Percentiles rank a stretch among this genome's conserved stretches.
Evolutionary conservation across 2,329 filamentous ascomycete species (phyloP).

Genomic region (Clonostachys byssicola): DNA sequence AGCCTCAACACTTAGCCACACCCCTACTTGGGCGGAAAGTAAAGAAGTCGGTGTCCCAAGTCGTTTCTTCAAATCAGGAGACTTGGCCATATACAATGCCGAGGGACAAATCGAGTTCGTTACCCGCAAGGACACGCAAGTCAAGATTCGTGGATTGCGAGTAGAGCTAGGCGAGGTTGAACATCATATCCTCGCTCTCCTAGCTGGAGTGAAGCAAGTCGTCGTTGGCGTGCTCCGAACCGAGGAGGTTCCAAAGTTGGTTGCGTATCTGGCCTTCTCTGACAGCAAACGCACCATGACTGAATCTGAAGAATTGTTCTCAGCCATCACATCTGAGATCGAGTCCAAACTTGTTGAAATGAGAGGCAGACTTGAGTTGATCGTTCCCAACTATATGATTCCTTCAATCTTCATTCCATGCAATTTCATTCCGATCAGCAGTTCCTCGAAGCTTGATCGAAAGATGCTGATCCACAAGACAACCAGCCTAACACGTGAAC

Average conservation of each 20-base stretch:
- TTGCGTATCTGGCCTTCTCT: background rate
- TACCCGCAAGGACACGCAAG: constrained; percentile 2
- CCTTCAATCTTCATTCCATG: constrained; percentile 8
- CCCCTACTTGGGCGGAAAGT: background rate
- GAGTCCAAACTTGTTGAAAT: too few relatives aligned
- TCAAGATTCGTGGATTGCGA: constrained; percentile 3
- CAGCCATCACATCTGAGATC: too few relatives aligned
- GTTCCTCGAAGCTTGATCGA: constrained; percentile 8
- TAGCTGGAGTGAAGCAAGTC: background rate
- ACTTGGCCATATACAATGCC: background rate
- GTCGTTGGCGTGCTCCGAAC: background rate
- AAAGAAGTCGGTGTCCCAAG: too few relatives aligned
- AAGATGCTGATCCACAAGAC: background rate
- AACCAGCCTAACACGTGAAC: background rate
- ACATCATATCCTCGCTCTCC: background rate
- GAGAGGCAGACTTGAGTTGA: too few relatives aligned
- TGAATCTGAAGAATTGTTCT: too few relatives aligned
- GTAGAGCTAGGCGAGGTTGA: constrained; percentile 3
- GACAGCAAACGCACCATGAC: constrained; percentile 1
- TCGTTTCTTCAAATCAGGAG: background rate
- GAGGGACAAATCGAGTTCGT: constrained; percentile 1
- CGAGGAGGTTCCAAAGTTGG: background rate
- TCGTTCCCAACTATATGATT: constrained; percentile 8
- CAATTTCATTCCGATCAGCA: constrained; percentile 5
- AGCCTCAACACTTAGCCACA: background rate